Base-by-base conservation (phyloP, 805 yeast genomes). In the Vanderwaltozyma verrucispora region DNA sequence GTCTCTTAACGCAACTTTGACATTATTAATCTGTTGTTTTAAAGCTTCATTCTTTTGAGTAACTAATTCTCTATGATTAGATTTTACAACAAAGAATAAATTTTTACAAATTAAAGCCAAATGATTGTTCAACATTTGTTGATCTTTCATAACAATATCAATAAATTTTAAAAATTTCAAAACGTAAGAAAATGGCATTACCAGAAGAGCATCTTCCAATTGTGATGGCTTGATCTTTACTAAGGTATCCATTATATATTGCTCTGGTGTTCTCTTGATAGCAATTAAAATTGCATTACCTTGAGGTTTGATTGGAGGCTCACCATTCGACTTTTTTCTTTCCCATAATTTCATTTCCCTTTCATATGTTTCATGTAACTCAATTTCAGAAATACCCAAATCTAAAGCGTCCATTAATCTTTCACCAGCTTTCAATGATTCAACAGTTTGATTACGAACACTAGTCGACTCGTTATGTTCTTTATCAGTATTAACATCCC, bases 361-460 rank as follows among this genome's bases (percentile, higher is more conserved):
- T 32, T 66, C 63, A 51, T 79, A 79, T 29, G 68, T 71, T 38
- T 69, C 73, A 13, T 56, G 47, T 11, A 73, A 72, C 30, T 74
- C 79, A 30, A 84, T 62, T 48, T 87, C 96, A 35, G 73, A 75
- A 14, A 65, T 63, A 1, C 94, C 94, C 42, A 88, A 64, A 46
- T 92, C 96, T 35, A 89, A 64, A 0, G 96, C 96, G 56, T 89
- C 97, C 74, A 85, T 79, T 33, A 89, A 62, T 51, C 80, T 80
- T 61, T 89, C 98, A 45, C 97, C 95, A 1, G 96, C 92, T 59
- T 89, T 89, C 53, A 92, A 70, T 2, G 96, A 82, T 51, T 92
- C 98, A 55, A 79, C 66, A 0, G 95, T 86, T 59, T 88, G 95
- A 49, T 80, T 79, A 26, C 75, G 71, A 14, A 85, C 96, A 38